A percentile compares a stretch with the other conserved stretches of the same genome.
Conservation (phyloP, 169 alveolate genomes). For the Plasmodium billcollinsi region DNA sequence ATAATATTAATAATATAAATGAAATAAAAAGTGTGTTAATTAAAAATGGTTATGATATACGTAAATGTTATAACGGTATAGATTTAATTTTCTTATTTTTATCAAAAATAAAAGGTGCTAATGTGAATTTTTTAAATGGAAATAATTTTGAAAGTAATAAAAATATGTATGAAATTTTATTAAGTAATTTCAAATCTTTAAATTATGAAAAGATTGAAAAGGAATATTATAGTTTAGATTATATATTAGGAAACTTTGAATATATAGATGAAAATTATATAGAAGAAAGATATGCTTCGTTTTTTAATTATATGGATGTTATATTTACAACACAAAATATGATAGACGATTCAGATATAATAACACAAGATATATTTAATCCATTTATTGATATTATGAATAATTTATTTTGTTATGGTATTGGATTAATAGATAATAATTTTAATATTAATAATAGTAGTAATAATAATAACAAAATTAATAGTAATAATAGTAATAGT, state of each 20-base stretch:
- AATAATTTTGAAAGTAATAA: conserved; percentile 25
- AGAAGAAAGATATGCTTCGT: conserved; percentile 27
- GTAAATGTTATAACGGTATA: conserved; percentile 49
- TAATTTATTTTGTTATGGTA: conserved; percentile 65
- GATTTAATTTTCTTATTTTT: conserved; percentile 57
- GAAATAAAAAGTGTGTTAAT: conserved; percentile 45
- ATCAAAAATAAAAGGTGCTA: conserved; percentile 52
- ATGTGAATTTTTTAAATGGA: conserved; percentile 42
- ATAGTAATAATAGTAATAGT: no score
- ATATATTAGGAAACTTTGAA: conserved; percentile 34
- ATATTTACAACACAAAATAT: conserved; percentile 42
- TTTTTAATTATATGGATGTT: conserved; percentile 46
- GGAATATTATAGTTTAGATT: conserved; percentile 32
- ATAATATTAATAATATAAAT: conserved; percentile 52
- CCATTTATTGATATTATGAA: conserved; percentile 51
- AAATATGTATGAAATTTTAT: conserved; percentile 50
- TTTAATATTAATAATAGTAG: no score
- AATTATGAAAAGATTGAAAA: conserved; percentile 22
- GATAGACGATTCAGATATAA: conserved; percentile 12
- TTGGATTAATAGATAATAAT: conserved; percentile 44
- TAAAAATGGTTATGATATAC: conserved; percentile 56
- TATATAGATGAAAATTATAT: conserved; percentile 52
- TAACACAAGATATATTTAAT: conserved; percentile 35
- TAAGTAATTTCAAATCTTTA: conserved; percentile 20
- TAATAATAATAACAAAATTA: no score